phyloP scores from a whole-genome alignment of 768 basidiomycete species.

The Xerocomellus intermedius region DNA sequence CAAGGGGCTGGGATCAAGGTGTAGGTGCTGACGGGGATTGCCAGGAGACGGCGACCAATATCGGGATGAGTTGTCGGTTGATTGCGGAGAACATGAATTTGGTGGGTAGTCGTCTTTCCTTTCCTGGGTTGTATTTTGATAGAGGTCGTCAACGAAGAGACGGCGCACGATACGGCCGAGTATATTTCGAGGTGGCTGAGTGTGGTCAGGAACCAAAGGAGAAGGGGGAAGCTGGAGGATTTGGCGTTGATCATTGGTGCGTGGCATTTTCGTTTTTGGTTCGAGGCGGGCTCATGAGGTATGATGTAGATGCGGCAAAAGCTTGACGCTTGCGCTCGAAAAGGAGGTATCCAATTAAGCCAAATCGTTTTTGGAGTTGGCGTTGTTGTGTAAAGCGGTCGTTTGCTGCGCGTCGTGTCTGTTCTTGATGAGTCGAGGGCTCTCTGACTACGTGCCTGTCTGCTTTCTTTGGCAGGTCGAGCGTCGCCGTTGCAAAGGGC shows the following conservation, averaged over 20 bases:
- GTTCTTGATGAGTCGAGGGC: no score
- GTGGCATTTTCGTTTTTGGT: slow-evolving; percentile 32
- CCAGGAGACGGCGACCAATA: slow-evolving; percentile 99
- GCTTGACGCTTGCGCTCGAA: slow-evolving; percentile 86
- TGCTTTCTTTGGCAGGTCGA: slow-evolving; percentile 50
- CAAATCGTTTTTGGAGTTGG: slow-evolving; percentile 84
- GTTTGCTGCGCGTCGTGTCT: slow-evolving; percentile 69
- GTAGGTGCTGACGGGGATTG: slow-evolving; percentile 98
- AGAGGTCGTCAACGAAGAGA: slow-evolving; percentile 81
- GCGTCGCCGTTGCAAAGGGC: slow-evolving; percentile 98
- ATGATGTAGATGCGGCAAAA: slow-evolving; percentile 84
- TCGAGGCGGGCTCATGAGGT: neutral
- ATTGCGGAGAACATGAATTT: slow-evolving; percentile 96
- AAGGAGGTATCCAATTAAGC: slow-evolving; percentile 87
- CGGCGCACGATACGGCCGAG: slow-evolving; percentile 73
- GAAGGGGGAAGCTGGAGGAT: slow-evolving; percentile 90
- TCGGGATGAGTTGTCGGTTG: slow-evolving; percentile 94
- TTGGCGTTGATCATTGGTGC: slow-evolving; percentile 91
- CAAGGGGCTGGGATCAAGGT: slow-evolving; percentile 99
- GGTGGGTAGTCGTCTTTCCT: no score
- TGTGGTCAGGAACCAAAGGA: slow-evolving; percentile 91
- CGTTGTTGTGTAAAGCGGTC: slow-evolving; percentile 97
- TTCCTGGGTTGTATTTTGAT: no score
- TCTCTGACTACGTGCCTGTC: neutral
- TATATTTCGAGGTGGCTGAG: slow-evolving; percentile 85